Evolutionary conservation across 2,329 filamentous ascomycete species (phyloP), one percentile per base, ranked within the genome.

Genomic region (Penicillium sp.): DNA sequence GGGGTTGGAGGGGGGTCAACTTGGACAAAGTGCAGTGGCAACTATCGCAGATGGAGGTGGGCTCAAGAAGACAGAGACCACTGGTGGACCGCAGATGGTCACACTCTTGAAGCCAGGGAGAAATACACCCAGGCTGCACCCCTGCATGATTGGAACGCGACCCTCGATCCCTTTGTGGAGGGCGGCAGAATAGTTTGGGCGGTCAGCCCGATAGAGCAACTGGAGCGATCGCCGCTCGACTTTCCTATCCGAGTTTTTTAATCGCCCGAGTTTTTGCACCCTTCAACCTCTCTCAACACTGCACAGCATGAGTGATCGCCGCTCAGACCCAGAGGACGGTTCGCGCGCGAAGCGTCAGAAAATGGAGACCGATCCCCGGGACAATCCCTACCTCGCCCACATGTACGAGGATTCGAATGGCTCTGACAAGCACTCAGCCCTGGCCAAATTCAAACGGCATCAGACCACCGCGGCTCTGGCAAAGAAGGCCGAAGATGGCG

Each of bases 361-460:
- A 59, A 72, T 71, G 48, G 59, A 65, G 33, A 52, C 49, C 62
- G 44, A 67, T 63, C 75, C 76, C 37, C 67, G 68, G 41, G 59
- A 76, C 60, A 96, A 96, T 62, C 86, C 85, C 1, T 96, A 98
- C 70, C 79, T 98, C 46, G 85, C 88, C 39, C 92, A 98, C 67
- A 84, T 84, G 79, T 80, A 90, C 45, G 61, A 69, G 64, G 51
- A 64, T 50, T 47, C 51, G 40, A 55, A 63, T 50, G 57, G 57
- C 55, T 44, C 37, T 16, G 50, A 59, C 49, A 39, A 54, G 37
- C 60, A 66, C 35, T 73, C 75, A 17, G 69, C 74, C 32, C 71
- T 94, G 39, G 72, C 74, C 28, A 72, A 75, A 42, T 80, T 95
- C 66, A 79, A 76, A 64, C 80, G 85, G 50, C 88, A 94, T 64